These are phyloP conservation scores for Erigeron philadelphicus DNA, from an alignment of 140 eudicot genomes.

Conservation along the genomic window DNA sequence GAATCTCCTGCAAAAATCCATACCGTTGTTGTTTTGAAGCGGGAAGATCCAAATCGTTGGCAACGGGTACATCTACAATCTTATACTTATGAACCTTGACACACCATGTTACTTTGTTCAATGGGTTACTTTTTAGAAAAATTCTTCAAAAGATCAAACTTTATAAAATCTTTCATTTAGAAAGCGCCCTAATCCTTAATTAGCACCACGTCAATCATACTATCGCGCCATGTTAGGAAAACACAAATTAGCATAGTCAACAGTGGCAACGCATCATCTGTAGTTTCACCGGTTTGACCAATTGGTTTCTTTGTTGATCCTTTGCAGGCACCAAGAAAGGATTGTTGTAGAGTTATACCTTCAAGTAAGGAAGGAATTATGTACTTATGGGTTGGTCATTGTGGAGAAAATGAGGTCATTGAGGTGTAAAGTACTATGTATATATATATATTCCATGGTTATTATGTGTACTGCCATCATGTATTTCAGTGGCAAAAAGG, in stretches of 20 bases:
- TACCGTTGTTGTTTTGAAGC: conserved; percentile 54
- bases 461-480: not conserved
- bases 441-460: too few species aligned
- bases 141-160: not conserved
- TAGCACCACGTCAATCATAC: not conserved
- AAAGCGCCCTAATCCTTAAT: not conserved
- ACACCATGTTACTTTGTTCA: not conserved
- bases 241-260: not conserved
- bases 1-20: conserved; percentile 53
- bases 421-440: conserved; percentile 33
- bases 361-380: conserved; percentile 40
- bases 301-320: not conserved
- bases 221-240: not conserved
- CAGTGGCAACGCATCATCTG: not conserved
- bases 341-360: conserved; percentile 70
- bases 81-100: not conserved
- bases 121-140: not conserved
- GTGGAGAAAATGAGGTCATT: conserved; percentile 54
- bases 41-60: conserved; percentile 58
- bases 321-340: conserved; percentile 86
- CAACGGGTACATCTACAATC: conserved; percentile 37
- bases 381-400: conserved; percentile 59
- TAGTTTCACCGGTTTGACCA: not conserved
- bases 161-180: not conserved
- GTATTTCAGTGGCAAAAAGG: not conserved